A percentile compares a stretch with the other conserved stretches of the same genome.
phyloP scores from a whole-genome alignment of 2,329 filamentous ascomycete genomes.

The Rhynchosporium agropyri region DNA sequence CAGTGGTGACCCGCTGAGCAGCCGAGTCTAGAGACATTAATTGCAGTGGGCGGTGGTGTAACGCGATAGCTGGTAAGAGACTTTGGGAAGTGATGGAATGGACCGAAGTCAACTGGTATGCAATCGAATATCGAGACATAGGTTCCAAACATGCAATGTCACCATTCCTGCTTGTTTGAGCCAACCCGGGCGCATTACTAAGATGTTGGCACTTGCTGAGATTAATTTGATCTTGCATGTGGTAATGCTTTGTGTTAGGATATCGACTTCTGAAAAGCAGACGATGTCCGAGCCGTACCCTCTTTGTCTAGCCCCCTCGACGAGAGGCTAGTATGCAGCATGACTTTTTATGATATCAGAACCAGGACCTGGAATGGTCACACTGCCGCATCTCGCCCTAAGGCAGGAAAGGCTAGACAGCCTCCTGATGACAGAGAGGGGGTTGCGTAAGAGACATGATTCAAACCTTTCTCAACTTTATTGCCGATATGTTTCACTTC shows the following conservation, averaged over 20 bases:
- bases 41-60: conserved; percentile 24
- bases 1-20: conserved; percentile 28
- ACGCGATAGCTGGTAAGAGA: conserved; percentile 10
- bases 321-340: conserved; percentile 6
- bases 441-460: background rate
- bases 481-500: conserved; percentile 7
- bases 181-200: conserved; percentile 13
- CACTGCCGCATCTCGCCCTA: background rate
- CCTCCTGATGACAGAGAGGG: conserved; percentile 1
- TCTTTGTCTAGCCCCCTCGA: background rate
- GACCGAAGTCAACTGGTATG: conserved; percentile 33
- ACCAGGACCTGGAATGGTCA: conserved; percentile 1
- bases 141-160: no score
- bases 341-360: conserved; percentile 7
- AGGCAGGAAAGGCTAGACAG: conserved; percentile 5
- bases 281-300: conserved; percentile 13
- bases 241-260: conserved; percentile 32
- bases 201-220: conserved; percentile 22
- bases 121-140: conserved; percentile 16
- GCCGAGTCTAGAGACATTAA: conserved; percentile 26
- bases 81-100: conserved; percentile 26
- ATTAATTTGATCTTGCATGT: conserved; percentile 13
- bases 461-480: background rate
- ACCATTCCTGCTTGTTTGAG: conserved; percentile 22
- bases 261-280: conserved; percentile 2